Conservation (phyloP, 257 asterid species). For the Salvia splendens region DNA sequence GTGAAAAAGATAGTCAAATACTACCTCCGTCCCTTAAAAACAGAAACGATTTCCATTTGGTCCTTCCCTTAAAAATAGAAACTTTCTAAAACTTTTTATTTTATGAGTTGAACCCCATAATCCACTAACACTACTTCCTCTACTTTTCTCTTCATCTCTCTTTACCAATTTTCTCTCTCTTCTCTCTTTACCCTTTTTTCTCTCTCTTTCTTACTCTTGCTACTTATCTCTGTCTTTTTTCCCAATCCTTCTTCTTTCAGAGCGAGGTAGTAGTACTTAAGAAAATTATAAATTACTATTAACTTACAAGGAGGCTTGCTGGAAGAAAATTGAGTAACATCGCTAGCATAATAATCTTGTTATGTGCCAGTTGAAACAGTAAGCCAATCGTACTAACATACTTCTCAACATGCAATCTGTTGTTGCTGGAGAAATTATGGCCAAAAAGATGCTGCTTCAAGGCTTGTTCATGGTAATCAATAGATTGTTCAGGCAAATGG, state of each 20-base stretch:
- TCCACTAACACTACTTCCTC: no score
- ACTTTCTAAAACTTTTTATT: no score
- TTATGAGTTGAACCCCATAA: no score
- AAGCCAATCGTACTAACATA: slow-evolving; percentile 50
- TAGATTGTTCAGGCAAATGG: slow-evolving; percentile 44
- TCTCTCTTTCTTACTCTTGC: no score
- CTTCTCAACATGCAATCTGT: slow-evolving; percentile 53
- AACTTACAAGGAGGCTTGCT: slow-evolving; percentile 70
- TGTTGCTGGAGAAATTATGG: slow-evolving; percentile 48
- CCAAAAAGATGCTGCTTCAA: slow-evolving; percentile 47
- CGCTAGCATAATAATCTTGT: slow-evolving; percentile 47
- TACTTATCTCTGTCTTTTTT: no score
- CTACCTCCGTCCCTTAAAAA: no score
- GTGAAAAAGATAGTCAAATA: background rate
- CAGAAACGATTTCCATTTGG: no score
- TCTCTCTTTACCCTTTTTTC: no score
- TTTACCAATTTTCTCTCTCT: no score
- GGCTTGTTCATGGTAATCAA: slow-evolving; percentile 46
- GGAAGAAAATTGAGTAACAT: slow-evolving; percentile 47
- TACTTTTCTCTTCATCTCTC: no score
- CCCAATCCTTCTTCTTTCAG: no score
- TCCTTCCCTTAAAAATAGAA: no score
- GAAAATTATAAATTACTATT: background rate
- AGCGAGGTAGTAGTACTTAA: background rate
- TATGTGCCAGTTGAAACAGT: slow-evolving; percentile 46